Conservation (phyloP, 805 yeast species). For the Phaffomyces opuntiae region DNA sequence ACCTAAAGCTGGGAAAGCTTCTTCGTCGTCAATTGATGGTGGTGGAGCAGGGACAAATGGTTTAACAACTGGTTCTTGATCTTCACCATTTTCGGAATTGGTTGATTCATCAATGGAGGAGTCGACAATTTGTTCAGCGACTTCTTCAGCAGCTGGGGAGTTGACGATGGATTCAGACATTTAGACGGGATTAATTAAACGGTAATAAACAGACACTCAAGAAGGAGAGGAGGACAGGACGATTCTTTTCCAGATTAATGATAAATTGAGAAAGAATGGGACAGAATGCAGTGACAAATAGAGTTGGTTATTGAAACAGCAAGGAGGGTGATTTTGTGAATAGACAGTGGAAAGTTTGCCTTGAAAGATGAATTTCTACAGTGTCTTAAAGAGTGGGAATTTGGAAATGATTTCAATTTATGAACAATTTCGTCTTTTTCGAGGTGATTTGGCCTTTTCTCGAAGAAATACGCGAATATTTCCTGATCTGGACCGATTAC, state of each 20-base stretch:
- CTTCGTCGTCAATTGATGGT: constrained; percentile 42
- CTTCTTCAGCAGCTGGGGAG: not conserved
- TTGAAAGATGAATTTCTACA: too few relatives aligned
- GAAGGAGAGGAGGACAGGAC: not conserved
- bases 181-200: not conserved
- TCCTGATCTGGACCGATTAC: not conserved
- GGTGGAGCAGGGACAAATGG: constrained; percentile 13
- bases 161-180: constrained; percentile 6
- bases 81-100: not conserved
- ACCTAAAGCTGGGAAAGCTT: constrained; percentile 64
- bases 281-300: not conserved
- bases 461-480: not conserved
- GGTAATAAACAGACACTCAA: not conserved
- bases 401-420: too few relatives aligned
- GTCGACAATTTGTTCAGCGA: not conserved
- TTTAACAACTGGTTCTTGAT: constrained; percentile 5
- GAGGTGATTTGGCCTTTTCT: not conserved
- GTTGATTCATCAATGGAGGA: not conserved
- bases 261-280: not conserved
- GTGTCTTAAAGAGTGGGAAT: not conserved
- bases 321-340: too few relatives aligned
- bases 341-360: too few relatives aligned
- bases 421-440: not conserved
- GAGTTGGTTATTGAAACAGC: too few relatives aligned
- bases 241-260: not conserved